These are phyloP conservation scores for Metschnikowia koreensis DNA, from an alignment of 805 yeast species.

Conservation along the genomic window DNA sequence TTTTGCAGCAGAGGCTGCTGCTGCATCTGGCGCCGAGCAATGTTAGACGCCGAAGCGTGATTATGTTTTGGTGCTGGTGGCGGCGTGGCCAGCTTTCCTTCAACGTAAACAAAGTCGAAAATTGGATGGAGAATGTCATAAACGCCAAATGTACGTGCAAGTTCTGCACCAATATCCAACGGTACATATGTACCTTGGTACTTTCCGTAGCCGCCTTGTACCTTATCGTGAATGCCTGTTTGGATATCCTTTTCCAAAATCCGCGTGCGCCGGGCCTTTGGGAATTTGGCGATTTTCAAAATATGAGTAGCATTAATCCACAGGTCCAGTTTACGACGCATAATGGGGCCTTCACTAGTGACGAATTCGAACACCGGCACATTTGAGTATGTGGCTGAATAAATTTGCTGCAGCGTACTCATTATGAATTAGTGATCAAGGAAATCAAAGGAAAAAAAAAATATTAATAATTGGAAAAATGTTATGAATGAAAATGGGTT, in stretches of 20 bases:
- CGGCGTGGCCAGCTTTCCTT: slow-evolving; percentile 42
- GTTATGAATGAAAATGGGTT: no score
- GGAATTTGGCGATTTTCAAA: slow-evolving; percentile 64
- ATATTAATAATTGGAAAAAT: no score
- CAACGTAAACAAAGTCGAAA: slow-evolving; percentile 54
- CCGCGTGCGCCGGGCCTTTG: slow-evolving; percentile 61
- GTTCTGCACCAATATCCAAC: slow-evolving; percentile 38
- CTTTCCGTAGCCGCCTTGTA: slow-evolving; percentile 73
- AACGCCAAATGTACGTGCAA: slow-evolving; percentile 40
- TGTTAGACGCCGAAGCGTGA: slow-evolving; percentile 45
- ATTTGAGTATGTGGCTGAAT: slow-evolving; percentile 74
- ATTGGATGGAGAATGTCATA: slow-evolving; percentile 60
- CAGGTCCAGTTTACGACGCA: slow-evolving; percentile 63
- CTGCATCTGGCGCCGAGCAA: slow-evolving; percentile 29
- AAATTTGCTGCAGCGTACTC: slow-evolving; percentile 32
- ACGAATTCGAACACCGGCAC: slow-evolving; percentile 69
- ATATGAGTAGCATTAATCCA: slow-evolving; percentile 74
- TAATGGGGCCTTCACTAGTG: slow-evolving; percentile 66
- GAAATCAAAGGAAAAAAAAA: no score
- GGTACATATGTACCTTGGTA: slow-evolving; percentile 55
- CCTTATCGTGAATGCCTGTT: slow-evolving; percentile 65
- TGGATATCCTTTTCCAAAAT: slow-evolving; percentile 63
- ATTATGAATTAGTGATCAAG: not conserved
- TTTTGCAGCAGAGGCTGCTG: slow-evolving; percentile 11
- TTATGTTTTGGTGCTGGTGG: slow-evolving; percentile 49